Conservation (phyloP, 371 early-diverging fungal genomes). For the Dichotomocladium elegans region DNA sequence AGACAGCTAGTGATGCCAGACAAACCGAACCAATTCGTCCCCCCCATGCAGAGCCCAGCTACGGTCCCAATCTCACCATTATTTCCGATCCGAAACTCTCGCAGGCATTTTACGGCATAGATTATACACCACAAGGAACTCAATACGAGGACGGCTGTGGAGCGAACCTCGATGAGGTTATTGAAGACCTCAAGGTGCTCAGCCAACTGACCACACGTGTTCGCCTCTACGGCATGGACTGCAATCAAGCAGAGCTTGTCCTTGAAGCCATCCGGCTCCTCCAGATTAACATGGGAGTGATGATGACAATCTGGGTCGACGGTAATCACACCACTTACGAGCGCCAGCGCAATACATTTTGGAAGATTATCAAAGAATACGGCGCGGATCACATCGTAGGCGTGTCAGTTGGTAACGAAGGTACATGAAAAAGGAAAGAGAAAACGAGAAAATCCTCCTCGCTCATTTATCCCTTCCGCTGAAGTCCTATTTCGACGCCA, state of each 20-base stretch:
- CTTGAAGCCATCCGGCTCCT: conserved; percentile 28
- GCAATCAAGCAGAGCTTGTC: conserved; percentile 30
- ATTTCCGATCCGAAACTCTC: conserved; percentile 7
- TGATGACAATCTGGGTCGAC: conserved; percentile 44
- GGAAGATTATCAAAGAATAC: conserved; percentile 20
- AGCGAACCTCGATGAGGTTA: conserved; percentile 26
- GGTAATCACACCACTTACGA: conserved; percentile 26
- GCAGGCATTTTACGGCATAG: conserved; percentile 46
- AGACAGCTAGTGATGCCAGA: background rate
- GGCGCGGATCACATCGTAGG: conserved; percentile 35
- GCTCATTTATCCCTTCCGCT: too few species aligned
- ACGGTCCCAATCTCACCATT: background rate
- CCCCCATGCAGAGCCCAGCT: background rate
- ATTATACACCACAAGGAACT: conserved; percentile 42
- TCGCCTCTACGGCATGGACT: conserved; percentile 50
- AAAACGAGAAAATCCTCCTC: too few species aligned
- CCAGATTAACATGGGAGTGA: conserved; percentile 36
- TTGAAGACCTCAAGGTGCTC: conserved; percentile 35
- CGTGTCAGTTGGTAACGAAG: conserved; percentile 50
- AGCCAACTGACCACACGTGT: conserved; percentile 41
- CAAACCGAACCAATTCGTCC: background rate
- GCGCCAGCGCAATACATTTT: conserved; percentile 33
- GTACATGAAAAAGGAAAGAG: background rate
- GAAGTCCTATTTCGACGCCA: conserved; percentile 53
- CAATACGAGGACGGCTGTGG: conserved; percentile 32